phyloP scores from a whole-genome alignment of 345 rosid genomes.

The Hevea brasiliensis region DNA sequence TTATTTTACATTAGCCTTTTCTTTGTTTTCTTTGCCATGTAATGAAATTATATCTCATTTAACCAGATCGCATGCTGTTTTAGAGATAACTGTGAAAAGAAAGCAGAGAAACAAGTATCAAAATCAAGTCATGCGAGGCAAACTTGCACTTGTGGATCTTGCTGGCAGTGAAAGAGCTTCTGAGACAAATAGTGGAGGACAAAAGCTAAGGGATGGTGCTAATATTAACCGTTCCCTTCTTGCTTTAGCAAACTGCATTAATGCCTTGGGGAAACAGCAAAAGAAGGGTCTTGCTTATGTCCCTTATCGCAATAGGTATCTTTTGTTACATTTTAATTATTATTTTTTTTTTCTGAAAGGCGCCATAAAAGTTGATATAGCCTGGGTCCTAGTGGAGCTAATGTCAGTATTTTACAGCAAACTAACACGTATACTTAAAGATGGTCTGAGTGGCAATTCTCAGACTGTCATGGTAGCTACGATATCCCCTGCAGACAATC shows the following conservation, averaged over 20 bases:
- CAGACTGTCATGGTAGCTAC: slow-evolving; percentile 96
- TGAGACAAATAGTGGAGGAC: slow-evolving; percentile 88
- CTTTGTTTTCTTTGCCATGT: not conserved
- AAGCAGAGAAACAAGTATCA: slow-evolving; percentile 67
- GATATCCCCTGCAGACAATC: slow-evolving; percentile 58
- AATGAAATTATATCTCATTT: not conserved
- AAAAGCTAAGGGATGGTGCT: slow-evolving; percentile 95
- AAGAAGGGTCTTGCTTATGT: slow-evolving; percentile 97
- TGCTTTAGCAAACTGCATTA: slow-evolving; percentile 94
- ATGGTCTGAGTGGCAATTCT: slow-evolving; percentile 97
- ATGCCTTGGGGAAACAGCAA: slow-evolving; percentile 90
- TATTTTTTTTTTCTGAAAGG: not conserved
- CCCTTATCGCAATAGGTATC: slow-evolving; percentile 90
- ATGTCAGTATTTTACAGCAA: slow-evolving; percentile 46
- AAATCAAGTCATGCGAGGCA: slow-evolving; percentile 78
- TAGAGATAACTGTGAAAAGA: slow-evolving; percentile 85
- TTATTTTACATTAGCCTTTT: not conserved
- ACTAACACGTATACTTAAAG: slow-evolving; percentile 92
- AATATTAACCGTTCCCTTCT: slow-evolving; percentile 90
- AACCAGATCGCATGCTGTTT: slow-evolving; percentile 85
- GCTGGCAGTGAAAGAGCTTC: slow-evolving; percentile 99
- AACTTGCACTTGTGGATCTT: slow-evolving; percentile 98
- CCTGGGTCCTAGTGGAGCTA: slow-evolving; percentile 9
- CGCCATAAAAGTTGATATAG: slow-evolving; percentile 2
- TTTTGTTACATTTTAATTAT: not conserved